Base-by-base conservation (phyloP, 2,329 filamentous ascomycete species). In the Leptodontidium sp. region DNA sequence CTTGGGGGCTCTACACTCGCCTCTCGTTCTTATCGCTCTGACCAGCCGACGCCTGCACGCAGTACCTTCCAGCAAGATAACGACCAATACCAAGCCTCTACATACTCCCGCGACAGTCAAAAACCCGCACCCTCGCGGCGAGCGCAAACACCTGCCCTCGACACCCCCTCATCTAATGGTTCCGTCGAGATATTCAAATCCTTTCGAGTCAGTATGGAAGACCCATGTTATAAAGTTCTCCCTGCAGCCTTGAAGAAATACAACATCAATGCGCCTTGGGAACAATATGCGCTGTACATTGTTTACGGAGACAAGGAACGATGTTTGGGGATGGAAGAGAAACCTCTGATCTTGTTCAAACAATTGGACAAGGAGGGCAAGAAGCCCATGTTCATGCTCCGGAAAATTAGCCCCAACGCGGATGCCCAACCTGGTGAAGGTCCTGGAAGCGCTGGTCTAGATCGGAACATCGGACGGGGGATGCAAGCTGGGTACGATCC, bases 361-460 rank as follows among this genome's bases (percentile, higher is more conserved):
- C 94, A 98, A 79, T 84, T 99, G 67, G 94, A 98, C 78, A 94
- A 94, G 79, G 96, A 98, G 82, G 96, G 96, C 58, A 92, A 97
- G 82, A 99, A 98, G 79, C 96, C 96, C 26, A 98, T 98, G 96
- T 99, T 99, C 78, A 99, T 99, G 96, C 84, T 99, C 67, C 85
- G 96, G 67, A 79, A 77, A 64, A 76, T 77, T 40, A 72, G 71
- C 24, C 61, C 72, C 6, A 73, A 71, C 66, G 47, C 80, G n/a
- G 82, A 82, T 65, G 75, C 82, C 29, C 76, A 84, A 67, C 81
- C 82, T 73, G 81, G 82, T 67, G 84, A 81, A 61, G 83, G 82
- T 32, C 74, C 76, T 12, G 75, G 72, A 5, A 77, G 75, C 64
- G 76, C 76, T 9, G 76, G 76, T 4, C 50, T 76, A 35, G 75